Base-by-base conservation (phyloP, 495 filamentous ascomycete species). In the Penicillium flavigenum region DNA sequence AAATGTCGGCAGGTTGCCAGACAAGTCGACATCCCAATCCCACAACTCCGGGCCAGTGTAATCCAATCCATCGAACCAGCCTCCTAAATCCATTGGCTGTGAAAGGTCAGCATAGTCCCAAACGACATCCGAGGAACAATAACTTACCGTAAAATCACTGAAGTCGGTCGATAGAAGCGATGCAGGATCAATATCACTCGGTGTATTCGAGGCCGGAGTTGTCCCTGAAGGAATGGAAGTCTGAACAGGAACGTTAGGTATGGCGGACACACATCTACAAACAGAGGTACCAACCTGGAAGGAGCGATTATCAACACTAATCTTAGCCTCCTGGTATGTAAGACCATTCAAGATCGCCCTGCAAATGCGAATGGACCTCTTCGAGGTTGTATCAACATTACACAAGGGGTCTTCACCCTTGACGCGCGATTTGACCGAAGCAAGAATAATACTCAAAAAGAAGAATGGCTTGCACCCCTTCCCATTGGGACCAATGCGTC, bases 1-100 rank as follows among this genome's bases (percentile, higher is more conserved):
- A 11, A 57, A 36, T 2, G 38, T 14, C 2, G 63, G 66, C 14
- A 69, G 36, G 27, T 48, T 60, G 5, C 17, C 45, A 46, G 74
- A 66, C 14, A 76, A 61, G 10, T 70, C 60, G 2, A 56, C 59
- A 56, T 76, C 64, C 72, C 72, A 76, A 51, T 76, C 66, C 72
- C 72, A 76, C 1, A 70, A 36, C 32, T 68, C 72, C 4, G 63
- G 61, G 10, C 63, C 57, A 4, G 61, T 61, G 19, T 68, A 58
- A 49, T 76, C 68, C 0, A 64, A 43, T 4, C 61, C 48, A 27
- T 74, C 74, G 39, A 75, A 70, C 60, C 73, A 65, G 24, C 62
- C 70, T 8, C 68, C 70, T 39, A 76, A 54, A 54, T 74, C 74
- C 31, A 72, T 60, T 20, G 74, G 56, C 72, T 76, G 41, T 9